Conservation (phyloP, 106 monocot species). For the Allium fistulosum region DNA sequence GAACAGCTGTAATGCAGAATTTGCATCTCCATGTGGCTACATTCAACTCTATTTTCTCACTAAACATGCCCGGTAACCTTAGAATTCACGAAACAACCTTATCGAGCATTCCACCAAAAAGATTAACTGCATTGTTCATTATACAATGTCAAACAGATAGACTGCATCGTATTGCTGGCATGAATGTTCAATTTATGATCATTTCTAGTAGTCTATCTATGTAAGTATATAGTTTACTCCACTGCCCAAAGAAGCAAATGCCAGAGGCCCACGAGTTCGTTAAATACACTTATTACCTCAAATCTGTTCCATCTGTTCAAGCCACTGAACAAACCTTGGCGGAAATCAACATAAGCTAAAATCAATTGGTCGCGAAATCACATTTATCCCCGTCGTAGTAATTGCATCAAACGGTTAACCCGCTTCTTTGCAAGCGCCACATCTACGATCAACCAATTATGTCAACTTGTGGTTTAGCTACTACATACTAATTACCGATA, state of each 20-base stretch:
- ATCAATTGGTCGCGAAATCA: no score
- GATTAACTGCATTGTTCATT: conserved; percentile 50
- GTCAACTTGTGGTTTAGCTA: no score
- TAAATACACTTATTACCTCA: no score
- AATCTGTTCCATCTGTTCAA: no score
- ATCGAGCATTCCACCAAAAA: conserved; percentile 45
- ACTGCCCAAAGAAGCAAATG: conserved; percentile 56
- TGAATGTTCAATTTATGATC: conserved; percentile 40
- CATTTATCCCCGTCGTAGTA: no score
- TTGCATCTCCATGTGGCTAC: conserved; percentile 89
- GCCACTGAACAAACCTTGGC: no score
- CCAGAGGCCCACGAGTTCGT: neutral
- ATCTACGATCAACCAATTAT: no score
- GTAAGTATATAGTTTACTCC: conserved; percentile 41
- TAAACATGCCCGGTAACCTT: conserved; percentile 68
- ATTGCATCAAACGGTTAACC: no score
- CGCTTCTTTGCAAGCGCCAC: no score
- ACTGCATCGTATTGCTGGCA: conserved; percentile 72
- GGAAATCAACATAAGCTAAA: no score
- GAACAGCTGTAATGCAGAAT: conserved; percentile 51
- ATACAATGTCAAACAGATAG: conserved; percentile 65
- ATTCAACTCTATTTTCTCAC: conserved; percentile 43
- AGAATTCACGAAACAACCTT: conserved; percentile 77
- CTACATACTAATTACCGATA: no score
- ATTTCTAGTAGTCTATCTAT: conserved; percentile 43